Evolutionary conservation across 2,329 filamentous ascomycete genomes (phyloP), one percentile per base, ranked within the genome.

Genomic region (Emmonsia crescens): DNA sequence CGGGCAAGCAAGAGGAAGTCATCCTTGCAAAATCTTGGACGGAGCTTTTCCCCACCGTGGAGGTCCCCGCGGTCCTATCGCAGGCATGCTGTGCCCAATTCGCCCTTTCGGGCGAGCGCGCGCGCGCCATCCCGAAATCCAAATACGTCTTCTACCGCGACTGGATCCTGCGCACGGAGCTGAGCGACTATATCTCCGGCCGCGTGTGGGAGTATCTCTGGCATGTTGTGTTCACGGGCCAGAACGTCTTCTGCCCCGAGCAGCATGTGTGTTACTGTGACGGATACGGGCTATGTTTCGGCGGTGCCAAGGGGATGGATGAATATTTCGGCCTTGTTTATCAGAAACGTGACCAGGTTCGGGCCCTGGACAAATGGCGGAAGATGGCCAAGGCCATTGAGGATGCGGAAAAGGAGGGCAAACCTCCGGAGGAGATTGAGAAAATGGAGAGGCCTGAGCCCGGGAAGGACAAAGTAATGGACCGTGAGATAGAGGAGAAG

Each of bases 21-120:
- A 70, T 79, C 64, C 68, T 81, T 21, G 77, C 77, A 1, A 68
- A 72, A n/a, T 72, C 77, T 0, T 81, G 79, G 79, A 71, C 70
- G 1, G 76, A 80, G 67, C 67, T 81, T 10, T 80, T 80, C 63
- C 78, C 78, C 2, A 68, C 73, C 46, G 73, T 74, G 42, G 71
- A 74, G 2, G 71, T 80, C 14, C 78, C 78, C 1, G 66, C 72
- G 19, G 79, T 84, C 0, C 76, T 87, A 0, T 79, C 82, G 1
- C 83, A 85, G 65, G 81, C 84, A 3, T 87, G 84, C 69, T 87
- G 85, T 68, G 83, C 82, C 1, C 85, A 87, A 66, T 87, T 87
- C 67, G 85, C 84, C 9, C 72, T 87, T 3, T 83, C 80, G 6
- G 73, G 79, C 2, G 82, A 85, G 49, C 78, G 82, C 3, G 83